Conservation (phyloP, 192 early-diverging fungal genomes). For the Jimgerdemannia flammicorona region DNA sequence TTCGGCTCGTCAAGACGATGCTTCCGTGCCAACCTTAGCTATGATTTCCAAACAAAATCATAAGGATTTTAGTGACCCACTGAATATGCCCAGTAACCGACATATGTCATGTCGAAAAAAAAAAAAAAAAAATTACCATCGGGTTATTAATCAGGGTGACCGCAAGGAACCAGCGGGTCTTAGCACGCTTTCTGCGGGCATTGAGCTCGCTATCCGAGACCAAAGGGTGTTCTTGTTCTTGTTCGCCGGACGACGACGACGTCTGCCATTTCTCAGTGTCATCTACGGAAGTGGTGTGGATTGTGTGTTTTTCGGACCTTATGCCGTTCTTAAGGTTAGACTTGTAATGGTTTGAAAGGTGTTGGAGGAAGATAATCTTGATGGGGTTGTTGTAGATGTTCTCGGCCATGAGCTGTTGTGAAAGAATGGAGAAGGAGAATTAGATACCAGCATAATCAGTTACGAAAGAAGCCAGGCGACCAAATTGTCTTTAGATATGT, state of each 20-base stretch:
- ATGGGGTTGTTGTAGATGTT: constrained; percentile 34
- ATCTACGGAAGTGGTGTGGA: constrained; percentile 6
- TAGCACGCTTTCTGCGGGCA: constrained; percentile 3
- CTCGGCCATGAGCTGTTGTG: constrained; percentile 20
- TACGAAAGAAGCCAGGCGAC: not conserved
- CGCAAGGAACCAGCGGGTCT: constrained; percentile 29
- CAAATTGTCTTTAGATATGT: not conserved
- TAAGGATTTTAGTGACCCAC: not conserved
- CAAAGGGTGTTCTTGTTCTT: not conserved
- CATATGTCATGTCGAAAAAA: not conserved
- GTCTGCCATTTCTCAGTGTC: constrained; percentile 6
- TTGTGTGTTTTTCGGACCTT: not conserved
- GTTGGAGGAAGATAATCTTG: constrained; percentile 19
- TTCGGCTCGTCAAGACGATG: not conserved
- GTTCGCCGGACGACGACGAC: not conserved
- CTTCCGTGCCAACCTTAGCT: not conserved
- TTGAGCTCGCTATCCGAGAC: not conserved
- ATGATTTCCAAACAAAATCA: not conserved
- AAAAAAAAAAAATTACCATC: constrained; percentile 1
- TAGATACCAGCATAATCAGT: constrained; percentile 1
- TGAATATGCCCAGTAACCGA: not conserved
- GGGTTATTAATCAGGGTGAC: constrained; percentile 31
- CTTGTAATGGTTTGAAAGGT: constrained; percentile 5
- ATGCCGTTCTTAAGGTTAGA: not conserved
- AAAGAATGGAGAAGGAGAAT: not conserved